phyloP scores from a whole-genome alignment of 1,284 basidiomycete species.

The Caloboletus inedulis region DNA sequence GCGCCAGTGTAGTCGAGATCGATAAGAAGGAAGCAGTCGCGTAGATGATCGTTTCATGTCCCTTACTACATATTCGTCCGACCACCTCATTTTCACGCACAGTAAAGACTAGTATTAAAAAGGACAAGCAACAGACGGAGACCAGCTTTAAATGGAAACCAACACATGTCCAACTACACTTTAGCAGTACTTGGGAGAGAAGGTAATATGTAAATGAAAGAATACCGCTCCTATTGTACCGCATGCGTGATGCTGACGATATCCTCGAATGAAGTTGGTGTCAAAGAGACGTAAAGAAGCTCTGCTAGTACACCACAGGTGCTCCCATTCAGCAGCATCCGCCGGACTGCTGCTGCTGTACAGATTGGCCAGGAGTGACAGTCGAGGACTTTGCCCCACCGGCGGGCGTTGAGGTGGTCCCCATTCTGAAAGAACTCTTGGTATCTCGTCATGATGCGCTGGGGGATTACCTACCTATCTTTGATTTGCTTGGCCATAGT shows the following conservation, averaged over 20 bases:
- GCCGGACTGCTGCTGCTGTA: slow-evolving; percentile 50
- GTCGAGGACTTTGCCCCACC: slow-evolving; percentile 67
- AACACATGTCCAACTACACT: slow-evolving; percentile 28
- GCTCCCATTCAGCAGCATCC: slow-evolving; percentile 50
- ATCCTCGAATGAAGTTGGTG: slow-evolving; percentile 21
- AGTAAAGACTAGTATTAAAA: slow-evolving; percentile 27
- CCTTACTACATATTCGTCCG: too few species aligned
- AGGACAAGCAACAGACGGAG: slow-evolving; percentile 29
- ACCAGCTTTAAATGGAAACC: slow-evolving; percentile 28
- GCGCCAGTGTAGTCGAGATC: slow-evolving; percentile 13
- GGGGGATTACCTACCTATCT: slow-evolving; percentile 64
- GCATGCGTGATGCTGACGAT: slow-evolving; percentile 30
- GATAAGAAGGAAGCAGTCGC: slow-evolving; percentile 23
- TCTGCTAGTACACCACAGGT: slow-evolving; percentile 18
- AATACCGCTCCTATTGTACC: slow-evolving; percentile 34
- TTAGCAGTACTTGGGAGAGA: slow-evolving; percentile 27
- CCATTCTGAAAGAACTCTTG: slow-evolving; percentile 54
- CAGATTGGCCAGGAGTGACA: slow-evolving; percentile 51
- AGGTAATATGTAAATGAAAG: slow-evolving; percentile 34
- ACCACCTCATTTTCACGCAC: not conserved
- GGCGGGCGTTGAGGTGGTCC: slow-evolving; percentile 66
- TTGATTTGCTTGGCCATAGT: slow-evolving; percentile 99
- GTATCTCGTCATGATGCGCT: not conserved
- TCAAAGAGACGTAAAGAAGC: slow-evolving; percentile 14
- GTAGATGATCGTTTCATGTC: slow-evolving; percentile 2